Evolutionary conservation across 2,329 filamentous ascomycete genomes (phyloP).

Genomic region (Verticillium zaregamsianum): DNA sequence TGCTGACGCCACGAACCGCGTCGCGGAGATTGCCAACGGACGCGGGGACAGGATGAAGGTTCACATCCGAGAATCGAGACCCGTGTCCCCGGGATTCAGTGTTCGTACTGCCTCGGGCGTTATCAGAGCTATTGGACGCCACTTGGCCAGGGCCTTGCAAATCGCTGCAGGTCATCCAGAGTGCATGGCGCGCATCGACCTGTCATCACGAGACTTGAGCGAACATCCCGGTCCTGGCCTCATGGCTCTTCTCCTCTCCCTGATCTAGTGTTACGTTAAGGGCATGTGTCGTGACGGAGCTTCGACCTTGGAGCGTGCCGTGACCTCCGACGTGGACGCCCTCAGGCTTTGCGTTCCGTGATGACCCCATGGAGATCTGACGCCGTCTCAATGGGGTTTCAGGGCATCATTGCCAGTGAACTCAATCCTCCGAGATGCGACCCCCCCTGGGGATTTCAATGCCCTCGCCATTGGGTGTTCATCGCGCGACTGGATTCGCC

Average conservation of each 20-base stretch:
- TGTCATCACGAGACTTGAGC: neutral
- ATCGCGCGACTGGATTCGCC: neutral
- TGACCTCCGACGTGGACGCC: neutral
- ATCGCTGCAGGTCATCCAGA: neutral
- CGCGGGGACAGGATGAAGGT: neutral
- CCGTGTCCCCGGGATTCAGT: neutral
- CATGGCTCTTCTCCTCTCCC: neutral
- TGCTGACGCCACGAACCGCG: neutral
- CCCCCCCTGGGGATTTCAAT: neutral
- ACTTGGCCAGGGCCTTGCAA: neutral
- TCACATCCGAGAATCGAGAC: neutral
- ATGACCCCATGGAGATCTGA: neutral
- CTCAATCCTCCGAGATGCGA: neutral
- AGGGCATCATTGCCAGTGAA: neutral
- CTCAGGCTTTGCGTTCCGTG: neutral
- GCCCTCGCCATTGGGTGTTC: neutral
- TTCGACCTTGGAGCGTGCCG: neutral
- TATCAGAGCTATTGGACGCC: neutral
- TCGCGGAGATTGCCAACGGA: neutral
- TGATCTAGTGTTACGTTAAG: too few relatives aligned
- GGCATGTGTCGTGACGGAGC: neutral
- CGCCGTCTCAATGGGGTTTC: neutral
- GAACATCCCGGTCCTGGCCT: neutral
- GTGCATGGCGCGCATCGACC: neutral
- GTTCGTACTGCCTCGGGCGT: neutral